phyloP scores from a whole-genome alignment of 2,329 filamentous ascomycete genomes.

The Cercospora zeina region DNA sequence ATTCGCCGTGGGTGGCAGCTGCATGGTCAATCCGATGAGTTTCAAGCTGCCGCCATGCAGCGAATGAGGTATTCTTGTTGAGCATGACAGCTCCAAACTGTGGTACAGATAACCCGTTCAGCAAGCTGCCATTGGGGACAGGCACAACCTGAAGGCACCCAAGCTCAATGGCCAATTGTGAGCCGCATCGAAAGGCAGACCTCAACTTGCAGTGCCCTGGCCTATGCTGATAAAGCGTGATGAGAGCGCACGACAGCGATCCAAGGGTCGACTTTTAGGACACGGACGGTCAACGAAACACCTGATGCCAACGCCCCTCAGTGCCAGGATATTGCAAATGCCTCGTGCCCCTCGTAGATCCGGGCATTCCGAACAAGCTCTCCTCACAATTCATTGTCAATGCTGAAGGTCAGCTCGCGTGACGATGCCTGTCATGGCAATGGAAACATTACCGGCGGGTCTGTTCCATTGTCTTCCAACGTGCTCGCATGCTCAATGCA shows the following conservation, averaged over 20 bases:
- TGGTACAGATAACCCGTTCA: conserved; percentile 8
- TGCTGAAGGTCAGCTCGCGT: background rate
- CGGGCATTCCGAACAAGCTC: background rate
- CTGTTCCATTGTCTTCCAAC: background rate
- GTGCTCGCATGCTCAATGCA: background rate
- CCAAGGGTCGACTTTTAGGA: background rate
- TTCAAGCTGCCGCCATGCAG: background rate
- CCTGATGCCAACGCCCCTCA: background rate
- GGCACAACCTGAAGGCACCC: background rate
- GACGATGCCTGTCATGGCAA: background rate
- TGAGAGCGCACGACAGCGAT: background rate
- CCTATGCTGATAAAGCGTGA: background rate
- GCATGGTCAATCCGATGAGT: background rate
- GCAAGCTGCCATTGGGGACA: background rate
- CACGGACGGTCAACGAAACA: background rate
- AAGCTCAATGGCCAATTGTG: background rate
- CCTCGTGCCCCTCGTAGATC: background rate
- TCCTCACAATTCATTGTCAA: background rate
- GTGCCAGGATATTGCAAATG: background rate
- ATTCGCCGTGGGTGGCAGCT: background rate
- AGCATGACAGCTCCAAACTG: conserved; percentile 9
- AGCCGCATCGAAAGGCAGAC: background rate
- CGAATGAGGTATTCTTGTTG: background rate
- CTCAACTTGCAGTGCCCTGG: background rate
- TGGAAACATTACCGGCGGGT: background rate